These are phyloP conservation scores for Podila minutissima DNA, from an alignment of 192 early-diverging fungal species.

Conservation along the genomic window DNA sequence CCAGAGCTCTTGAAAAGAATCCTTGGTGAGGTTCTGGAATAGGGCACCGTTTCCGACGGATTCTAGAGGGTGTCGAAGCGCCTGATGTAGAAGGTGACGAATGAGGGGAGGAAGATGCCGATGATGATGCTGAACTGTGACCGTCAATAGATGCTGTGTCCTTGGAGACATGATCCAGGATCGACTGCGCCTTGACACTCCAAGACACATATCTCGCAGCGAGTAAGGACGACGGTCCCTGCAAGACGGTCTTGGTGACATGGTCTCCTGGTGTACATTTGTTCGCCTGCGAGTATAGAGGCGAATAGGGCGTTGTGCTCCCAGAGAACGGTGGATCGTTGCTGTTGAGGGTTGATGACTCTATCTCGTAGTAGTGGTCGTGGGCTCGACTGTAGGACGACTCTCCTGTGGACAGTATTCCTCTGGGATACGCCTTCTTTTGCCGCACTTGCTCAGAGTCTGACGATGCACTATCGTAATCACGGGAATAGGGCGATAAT, in stretches of 20 bases:
- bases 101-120: slow-evolving; percentile 25
- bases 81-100: slow-evolving; percentile 41
- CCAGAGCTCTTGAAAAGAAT: slow-evolving; percentile 46
- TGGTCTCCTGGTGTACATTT: slow-evolving; percentile 2
- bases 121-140: slow-evolving; percentile 10
- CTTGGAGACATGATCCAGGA: slow-evolving; percentile 34
- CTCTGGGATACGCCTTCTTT: slow-evolving; percentile 37
- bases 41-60: slow-evolving; percentile 27
- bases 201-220: slow-evolving; percentile 36
- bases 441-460: slow-evolving; percentile 38
- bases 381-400: slow-evolving; percentile 9
- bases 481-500: slow-evolving; percentile 32
- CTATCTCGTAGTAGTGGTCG: slow-evolving; percentile 48
- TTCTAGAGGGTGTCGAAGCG: slow-evolving; percentile 37
- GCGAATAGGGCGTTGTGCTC: slow-evolving; percentile 35
- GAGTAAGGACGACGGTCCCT: slow-evolving; percentile 30
- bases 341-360: slow-evolving; percentile 45
- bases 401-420: slow-evolving; percentile 27
- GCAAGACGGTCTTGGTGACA: slow-evolving; percentile 32
- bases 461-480: slow-evolving; percentile 49
- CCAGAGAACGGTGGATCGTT: slow-evolving; percentile 44
- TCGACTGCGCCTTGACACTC: slow-evolving; percentile 51
- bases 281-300: slow-evolving; percentile 16
- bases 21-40: slow-evolving; percentile 50
- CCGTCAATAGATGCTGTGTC: slow-evolving; percentile 10